phyloP scores from a whole-genome alignment of 2,329 filamentous ascomycete species.

The Nannizziopsis arthrosporioides region DNA sequence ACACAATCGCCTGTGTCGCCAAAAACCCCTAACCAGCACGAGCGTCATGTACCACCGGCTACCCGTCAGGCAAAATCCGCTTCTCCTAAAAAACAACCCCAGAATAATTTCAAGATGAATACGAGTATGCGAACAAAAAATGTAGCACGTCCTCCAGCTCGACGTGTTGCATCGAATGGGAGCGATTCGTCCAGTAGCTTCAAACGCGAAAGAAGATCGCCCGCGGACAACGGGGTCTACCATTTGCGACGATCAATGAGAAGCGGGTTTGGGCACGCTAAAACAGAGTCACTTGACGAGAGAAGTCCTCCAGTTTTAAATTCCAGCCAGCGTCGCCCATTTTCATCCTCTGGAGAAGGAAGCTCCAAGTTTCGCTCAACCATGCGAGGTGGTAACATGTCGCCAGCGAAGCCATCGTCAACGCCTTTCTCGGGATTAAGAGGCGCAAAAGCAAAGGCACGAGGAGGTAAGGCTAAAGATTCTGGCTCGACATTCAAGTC shows the following conservation, averaged over 20 bases:
- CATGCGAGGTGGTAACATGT: slow-evolving; percentile 33
- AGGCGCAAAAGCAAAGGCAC: slow-evolving; percentile 23
- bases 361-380: slow-evolving; percentile 36
- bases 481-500: slow-evolving; percentile 40
- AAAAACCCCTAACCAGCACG: not conserved
- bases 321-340: slow-evolving; percentile 21
- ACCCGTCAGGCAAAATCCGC: not conserved
- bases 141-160: slow-evolving; percentile 21
- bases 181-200: slow-evolving; percentile 68
- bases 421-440: slow-evolving; percentile 29
- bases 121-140: not conserved
- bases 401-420: slow-evolving; percentile 26
- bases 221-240: slow-evolving; percentile 39
- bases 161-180: slow-evolving; percentile 50
- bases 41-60: not conserved
- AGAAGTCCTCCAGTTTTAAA: not conserved
- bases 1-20: not conserved
- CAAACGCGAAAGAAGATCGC: slow-evolving; percentile 47
- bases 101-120: not conserved
- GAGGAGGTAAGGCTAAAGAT: slow-evolving; percentile 15
- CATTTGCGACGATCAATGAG: slow-evolving; percentile 68
- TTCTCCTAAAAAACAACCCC: not conserved
- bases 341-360: slow-evolving; percentile 31
- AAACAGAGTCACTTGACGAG: slow-evolving; percentile 1
- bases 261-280: slow-evolving; percentile 29